phyloP scores from a whole-genome alignment of 1,139 yeast species.

The Taiozyma sp. region DNA sequence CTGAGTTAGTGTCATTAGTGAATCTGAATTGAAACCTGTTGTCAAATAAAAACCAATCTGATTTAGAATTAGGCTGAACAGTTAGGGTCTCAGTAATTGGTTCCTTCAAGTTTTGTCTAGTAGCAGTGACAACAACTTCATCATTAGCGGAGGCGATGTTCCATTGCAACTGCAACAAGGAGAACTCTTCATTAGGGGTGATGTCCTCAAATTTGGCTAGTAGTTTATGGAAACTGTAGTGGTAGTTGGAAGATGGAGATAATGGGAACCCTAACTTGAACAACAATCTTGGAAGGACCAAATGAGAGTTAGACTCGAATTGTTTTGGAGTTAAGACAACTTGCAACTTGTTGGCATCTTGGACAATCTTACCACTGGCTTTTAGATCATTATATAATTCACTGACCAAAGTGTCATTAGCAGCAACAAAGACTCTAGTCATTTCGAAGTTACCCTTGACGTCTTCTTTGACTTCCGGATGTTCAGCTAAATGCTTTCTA shows the following conservation, averaged over 20 bases:
- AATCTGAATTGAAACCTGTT: slow-evolving; percentile 22
- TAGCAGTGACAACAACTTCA: slow-evolving; percentile 3
- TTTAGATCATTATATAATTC: slow-evolving; percentile 2
- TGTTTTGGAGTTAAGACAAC: slow-evolving; percentile 7
- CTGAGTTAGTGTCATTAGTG: neutral
- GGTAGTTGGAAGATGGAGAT: slow-evolving; percentile 22
- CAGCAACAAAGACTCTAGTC: slow-evolving; percentile 7
- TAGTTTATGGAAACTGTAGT: slow-evolving; percentile 20
- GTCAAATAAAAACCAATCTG: slow-evolving; percentile 19
- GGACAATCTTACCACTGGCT: neutral
- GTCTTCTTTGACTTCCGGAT: slow-evolving; percentile 6
- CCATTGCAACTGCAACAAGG: slow-evolving; percentile 22
- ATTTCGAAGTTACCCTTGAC: slow-evolving; percentile 8
- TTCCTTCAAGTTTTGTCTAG: slow-evolving; percentile 15
- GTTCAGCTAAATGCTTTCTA: slow-evolving; percentile 26
- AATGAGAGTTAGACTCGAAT: slow-evolving; percentile 8
- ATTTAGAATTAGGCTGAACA: slow-evolving; percentile 3
- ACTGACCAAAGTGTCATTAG: slow-evolving; percentile 11
- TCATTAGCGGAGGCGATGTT: neutral
- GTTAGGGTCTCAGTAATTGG: slow-evolving; percentile 6
- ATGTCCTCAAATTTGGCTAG: slow-evolving; percentile 8
- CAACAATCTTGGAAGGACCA: slow-evolving; percentile 19
- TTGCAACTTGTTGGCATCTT: neutral
- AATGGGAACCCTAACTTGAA: slow-evolving; percentile 18
- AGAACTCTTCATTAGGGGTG: slow-evolving; percentile 3